phyloP scores from a whole-genome alignment of 495 filamentous ascomycete species.

The Annulohypoxylon maeteangense region DNA sequence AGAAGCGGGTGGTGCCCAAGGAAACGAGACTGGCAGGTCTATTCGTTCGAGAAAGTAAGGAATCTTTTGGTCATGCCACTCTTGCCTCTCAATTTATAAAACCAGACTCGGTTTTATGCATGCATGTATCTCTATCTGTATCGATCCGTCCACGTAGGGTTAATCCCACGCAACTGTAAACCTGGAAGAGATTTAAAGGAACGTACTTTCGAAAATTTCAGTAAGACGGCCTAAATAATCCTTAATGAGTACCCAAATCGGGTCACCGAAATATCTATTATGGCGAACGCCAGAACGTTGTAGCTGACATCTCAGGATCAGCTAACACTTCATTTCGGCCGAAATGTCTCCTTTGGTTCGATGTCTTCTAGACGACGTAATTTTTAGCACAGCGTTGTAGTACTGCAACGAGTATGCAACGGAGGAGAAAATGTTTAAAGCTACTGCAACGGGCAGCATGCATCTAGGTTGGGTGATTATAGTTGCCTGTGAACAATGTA shows the following conservation, averaged over 20 bases:
- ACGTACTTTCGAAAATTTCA: too few relatives aligned
- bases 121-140: slow-evolving; percentile 16
- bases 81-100: slow-evolving; percentile 16
- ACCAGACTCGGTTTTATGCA: slow-evolving; percentile 25
- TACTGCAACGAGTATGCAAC: background rate
- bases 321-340: slow-evolving; percentile 21
- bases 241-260: slow-evolving; percentile 29
- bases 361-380: background rate
- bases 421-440: background rate
- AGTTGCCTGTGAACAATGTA: slow-evolving; percentile 2
- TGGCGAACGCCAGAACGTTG: slow-evolving; percentile 11
- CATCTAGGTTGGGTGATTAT: slow-evolving; percentile 17
- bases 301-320: slow-evolving; percentile 5
- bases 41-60: slow-evolving; percentile 17
- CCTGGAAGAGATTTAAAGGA: slow-evolving; percentile 16
- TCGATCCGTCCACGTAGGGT: slow-evolving; percentile 1
- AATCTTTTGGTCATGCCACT: slow-evolving; percentile 16
- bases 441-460: slow-evolving; percentile 6
- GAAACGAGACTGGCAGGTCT: slow-evolving; percentile 11
- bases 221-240: slow-evolving; percentile 28
- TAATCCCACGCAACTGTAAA: slow-evolving; percentile 17
- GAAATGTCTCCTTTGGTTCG: slow-evolving; percentile 21
- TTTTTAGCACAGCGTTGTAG: background rate
- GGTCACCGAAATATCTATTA: slow-evolving; percentile 30
- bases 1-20: slow-evolving; percentile 14